Base-by-base conservation (phyloP, 208 protist species). In the Blastocrithidia nonstop region DNA sequence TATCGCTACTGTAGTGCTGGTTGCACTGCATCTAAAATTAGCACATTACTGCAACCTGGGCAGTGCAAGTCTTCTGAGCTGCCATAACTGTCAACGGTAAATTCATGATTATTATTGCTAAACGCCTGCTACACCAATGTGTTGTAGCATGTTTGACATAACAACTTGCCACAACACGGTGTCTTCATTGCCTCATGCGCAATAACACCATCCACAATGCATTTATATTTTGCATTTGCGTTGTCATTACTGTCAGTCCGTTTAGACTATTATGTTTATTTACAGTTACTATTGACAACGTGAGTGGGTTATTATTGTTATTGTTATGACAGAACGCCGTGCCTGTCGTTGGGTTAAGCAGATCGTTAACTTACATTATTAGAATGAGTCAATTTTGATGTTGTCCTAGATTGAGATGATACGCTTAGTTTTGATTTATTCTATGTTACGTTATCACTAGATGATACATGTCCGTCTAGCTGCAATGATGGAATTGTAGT, bases 101-200 rank as follows among this genome's bases (percentile, higher is more conserved):
- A 29, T 24, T 37, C 54, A 32, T 29, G 29, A 5, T 35, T 26
- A 9, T 50, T 35, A 6, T 68, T 54, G 27, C 54, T 50, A 42
- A 85, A 66, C 13, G 69, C 63, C 31, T 60, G 63, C 25, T 81
- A 69, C 1, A 75, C 58, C 37, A 69, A 63, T 13, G 50, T 51
- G 36, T 67, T 66, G 41, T 84, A 88, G 56, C 82, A 91, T 19
- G 16, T 21, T 6, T 71, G 28, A 57, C 83, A 92, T 1, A 84
- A 54, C 6, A 87, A 39, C 1, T 42, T 17, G 0, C 38, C 50
- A 44, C 83, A 92, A 57, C 83, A 92, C 13, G 71, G 75, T 21
- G 69, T 22, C 47, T 66, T 66, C 65, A 88, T 71, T 3, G 83
- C 70, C 27, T 85, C 62, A 6, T 54, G 54, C n/a, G 72, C 74